Evolutionary conservation across 2,329 filamentous ascomycete genomes (phyloP), one percentile per base, ranked within the genome.

Genomic region (Coleophoma eucalyptorum): DNA sequence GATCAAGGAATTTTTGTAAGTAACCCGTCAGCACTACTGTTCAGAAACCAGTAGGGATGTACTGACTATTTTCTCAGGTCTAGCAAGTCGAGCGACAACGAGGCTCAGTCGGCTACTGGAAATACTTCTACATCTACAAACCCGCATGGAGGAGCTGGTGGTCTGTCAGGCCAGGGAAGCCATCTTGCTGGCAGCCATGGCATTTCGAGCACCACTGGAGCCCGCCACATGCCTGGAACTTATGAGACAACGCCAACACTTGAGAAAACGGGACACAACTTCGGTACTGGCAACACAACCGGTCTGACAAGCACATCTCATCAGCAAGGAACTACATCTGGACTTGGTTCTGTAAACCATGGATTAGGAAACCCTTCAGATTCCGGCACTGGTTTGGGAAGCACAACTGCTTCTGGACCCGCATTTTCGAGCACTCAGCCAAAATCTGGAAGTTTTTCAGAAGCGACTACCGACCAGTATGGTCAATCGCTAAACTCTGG

Each of bases 1-100:
- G 49, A 53, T 66, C 38, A 66, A 63, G 61, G 65, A 61, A 44
- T 35, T 67, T 20, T 43, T 67, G 65, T 65, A 50, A 50, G 63
- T 51, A 10, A 3, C 20, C 26, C 38, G 15, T 4, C 16, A 26
- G n/a, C 3, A 4, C 15, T 16, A 10, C 13, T n/a, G 16, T 32
- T 33, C 21, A 43, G 21, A 15, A 50, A 50, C 6, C 26, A 7
- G 6, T 3, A 26, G 26, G 10, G 26, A 26, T 8, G 4, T 13
- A 11, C 43, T 51, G 7, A 48, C 38, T 52, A 41, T 38, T 35
- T 18, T 16, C 62, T 61, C 21, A 55, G 54, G 18, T 57, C 59
- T 20, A 57, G 59, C 37, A 50, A 51, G 40, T 49, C 57, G n/a
- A 53, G 56, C 33, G 60, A 62, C 21, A 61, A 65, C 16, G 55